Evolutionary conservation across 805 yeast species (phyloP).

Genomic region (Kodamaea lidongshanica): DNA sequence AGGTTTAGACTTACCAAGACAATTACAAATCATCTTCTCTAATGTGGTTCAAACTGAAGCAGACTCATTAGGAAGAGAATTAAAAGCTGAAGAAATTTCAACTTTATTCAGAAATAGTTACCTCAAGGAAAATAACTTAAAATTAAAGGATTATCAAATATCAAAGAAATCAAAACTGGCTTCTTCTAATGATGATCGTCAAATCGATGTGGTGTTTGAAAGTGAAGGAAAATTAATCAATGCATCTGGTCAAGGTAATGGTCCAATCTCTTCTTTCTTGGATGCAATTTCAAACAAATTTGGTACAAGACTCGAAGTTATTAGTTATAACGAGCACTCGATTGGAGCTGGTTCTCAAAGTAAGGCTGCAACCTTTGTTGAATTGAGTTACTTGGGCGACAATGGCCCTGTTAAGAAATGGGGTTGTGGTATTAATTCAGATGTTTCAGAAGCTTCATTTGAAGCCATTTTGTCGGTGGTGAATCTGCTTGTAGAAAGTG

Average conservation of each 20-base stretch:
- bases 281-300: conserved; percentile 54
- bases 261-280: conserved; percentile 70
- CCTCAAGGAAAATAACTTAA: conserved; percentile 21
- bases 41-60: conserved; percentile 58
- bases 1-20: conserved; percentile 70
- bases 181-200: conserved; percentile 13
- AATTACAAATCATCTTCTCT: conserved; percentile 63
- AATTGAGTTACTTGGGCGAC: conserved; percentile 33
- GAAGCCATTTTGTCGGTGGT: conserved; percentile 24
- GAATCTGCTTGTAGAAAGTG: conserved; percentile 20
- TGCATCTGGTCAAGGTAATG: conserved; percentile 62
- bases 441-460: conserved; percentile 37
- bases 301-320: conserved; percentile 53
- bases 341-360: conserved; percentile 66
- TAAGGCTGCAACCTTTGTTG: conserved; percentile 72
- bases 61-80: conserved; percentile 62
- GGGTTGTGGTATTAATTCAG: conserved; percentile 42
- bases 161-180: conserved; percentile 14
- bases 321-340: conserved; percentile 65
- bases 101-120: conserved; percentile 50
- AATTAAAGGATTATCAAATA: conserved; percentile 20
- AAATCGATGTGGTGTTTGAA: conserved; percentile 17
- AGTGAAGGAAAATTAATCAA: conserved; percentile 11
- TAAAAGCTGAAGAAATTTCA: conserved; percentile 60
- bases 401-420: conserved; percentile 30